These are phyloP conservation scores for Verbascum thapsus DNA, from an alignment of 257 asterid genomes.

Conservation along the genomic window DNA sequence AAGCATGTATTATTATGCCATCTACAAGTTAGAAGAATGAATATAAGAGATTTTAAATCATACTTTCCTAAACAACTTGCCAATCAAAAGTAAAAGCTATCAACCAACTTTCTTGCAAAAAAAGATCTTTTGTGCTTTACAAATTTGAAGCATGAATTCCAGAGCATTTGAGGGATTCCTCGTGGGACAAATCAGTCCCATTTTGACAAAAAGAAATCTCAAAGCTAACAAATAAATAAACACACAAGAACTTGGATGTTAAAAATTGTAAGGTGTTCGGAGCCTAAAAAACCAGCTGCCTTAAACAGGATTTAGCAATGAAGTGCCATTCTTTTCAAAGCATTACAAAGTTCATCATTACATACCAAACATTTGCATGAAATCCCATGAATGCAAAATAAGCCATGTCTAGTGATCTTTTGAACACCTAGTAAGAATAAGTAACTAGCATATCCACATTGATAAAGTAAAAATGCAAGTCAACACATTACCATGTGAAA, in stretches of 20 bases:
- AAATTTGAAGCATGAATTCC: neutral
- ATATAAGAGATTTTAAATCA: slow-evolving; percentile 1
- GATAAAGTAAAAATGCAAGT: neutral
- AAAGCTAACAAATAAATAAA: too few species aligned
- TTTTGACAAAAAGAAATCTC: neutral
- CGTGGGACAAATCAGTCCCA: neutral
- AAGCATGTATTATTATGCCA: slow-evolving; percentile 7
- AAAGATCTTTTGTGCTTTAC: neutral
- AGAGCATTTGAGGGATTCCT: neutral
- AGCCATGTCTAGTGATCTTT: neutral
- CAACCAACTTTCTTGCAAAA: neutral
- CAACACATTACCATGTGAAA: slow-evolving; percentile 72
- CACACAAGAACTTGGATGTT: too few species aligned
- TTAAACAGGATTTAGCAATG: neutral
- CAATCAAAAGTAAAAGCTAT: neutral
- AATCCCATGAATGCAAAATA: neutral
- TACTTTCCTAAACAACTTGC: neutral
- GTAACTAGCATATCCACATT: neutral
- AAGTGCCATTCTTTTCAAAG: neutral
- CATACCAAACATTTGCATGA: too few species aligned
- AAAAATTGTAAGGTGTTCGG: neutral
- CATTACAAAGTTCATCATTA: neutral
- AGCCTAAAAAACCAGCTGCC: neutral
- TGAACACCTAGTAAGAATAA: too few species aligned
- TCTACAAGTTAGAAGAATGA: neutral